Evolutionary conservation across 352 stramenopile genomes (phyloP), one percentile per base, ranked within the genome.

Genomic region (Globisporangium solare): DNA sequence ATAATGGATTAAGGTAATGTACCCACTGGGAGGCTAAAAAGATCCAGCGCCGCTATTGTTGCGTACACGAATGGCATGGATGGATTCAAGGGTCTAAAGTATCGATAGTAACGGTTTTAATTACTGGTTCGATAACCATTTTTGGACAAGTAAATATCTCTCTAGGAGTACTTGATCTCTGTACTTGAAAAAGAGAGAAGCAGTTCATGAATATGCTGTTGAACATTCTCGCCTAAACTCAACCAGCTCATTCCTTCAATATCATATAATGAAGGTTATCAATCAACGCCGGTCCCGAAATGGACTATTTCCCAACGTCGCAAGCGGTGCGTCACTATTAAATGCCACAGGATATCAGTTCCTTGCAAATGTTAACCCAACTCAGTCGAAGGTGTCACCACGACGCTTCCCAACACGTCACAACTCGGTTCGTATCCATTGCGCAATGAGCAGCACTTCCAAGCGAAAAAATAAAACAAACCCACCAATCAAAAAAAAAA

Each of bases 1-100:
- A 43, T 43, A 43, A 13, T 43, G 39, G 39, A 43, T 43, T 42
- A 43, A 43, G 39, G 39, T 43, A 43, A 43, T 43, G 39, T 43
- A 43, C 39, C 39, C 39, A 43, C 39, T 43, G 13, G n/a, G 39
- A 43, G 39, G 7, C 10, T 6, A 10, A 43, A 43, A 43, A 43
- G 39, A 43, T 43, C 39, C 39, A 43, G 39, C 39, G 39, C 4
- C 17, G 12, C 39, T 18, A n/a, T n/a, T 43, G 13, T 15, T 18
- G 39, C 17, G 39, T 15, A 43, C 17, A 43, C 39, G 4, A 43
- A 1, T 18, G 18, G 3, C 12, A 43, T 43, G 17, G 17, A 43
- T 43, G 13, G 13, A 43, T 43, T n/a, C 6, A 8, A n/a, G 5
- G 5, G 12, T 6, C 3, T 43, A 6, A n/a, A 43, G 39, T 18